Percentiles rank a stretch among this genome's conserved stretches.
These are phyloP conservation scores for Sergeia podlipaevii DNA, from an alignment of 208 protist species.

Conservation along the genomic window DNA sequence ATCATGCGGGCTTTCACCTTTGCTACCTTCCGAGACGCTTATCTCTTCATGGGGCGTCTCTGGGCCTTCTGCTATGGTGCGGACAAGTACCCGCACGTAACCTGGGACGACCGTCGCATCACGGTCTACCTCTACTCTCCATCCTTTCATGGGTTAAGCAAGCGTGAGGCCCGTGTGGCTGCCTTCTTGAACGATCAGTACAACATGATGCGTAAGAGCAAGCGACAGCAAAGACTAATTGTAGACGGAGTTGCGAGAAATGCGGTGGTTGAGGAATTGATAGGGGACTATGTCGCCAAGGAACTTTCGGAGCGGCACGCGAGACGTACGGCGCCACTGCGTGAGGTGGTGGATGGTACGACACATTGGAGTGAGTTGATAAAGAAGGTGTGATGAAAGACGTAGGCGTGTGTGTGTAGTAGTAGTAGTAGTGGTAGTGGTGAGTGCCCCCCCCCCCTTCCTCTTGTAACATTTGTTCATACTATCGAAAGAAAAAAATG, in stretches of 20 bases:
- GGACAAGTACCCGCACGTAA: constrained; percentile 77
- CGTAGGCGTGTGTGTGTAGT: too few species aligned
- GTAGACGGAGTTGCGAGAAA: constrained; percentile 20
- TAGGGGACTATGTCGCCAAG: constrained; percentile 31
- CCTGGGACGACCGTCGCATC: constrained; percentile 49
- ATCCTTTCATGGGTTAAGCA: constrained; percentile 74
- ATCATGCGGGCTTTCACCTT: constrained; percentile 74
- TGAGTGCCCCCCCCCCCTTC: too few species aligned
- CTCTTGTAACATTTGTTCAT: too few species aligned
- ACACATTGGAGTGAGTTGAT: constrained; percentile 34
- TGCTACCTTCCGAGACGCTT: constrained; percentile 51
- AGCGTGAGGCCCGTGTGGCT: constrained; percentile 72
- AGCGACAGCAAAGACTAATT: constrained; percentile 45
- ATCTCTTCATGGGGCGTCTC: constrained; percentile 78
- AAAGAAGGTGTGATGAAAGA: neutral
- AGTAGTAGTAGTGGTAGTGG: too few species aligned
- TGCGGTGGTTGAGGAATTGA: constrained; percentile 38
- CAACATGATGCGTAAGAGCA: constrained; percentile 80
- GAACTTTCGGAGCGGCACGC: constrained; percentile 30
- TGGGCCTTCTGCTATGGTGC: constrained; percentile 85
- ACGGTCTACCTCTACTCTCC: constrained; percentile 84
- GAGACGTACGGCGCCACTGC: constrained; percentile 31
- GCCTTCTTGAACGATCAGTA: constrained; percentile 86
- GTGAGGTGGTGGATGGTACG: constrained; percentile 28
- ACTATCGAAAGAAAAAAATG: too few species aligned